Evolutionary conservation across 176 grass and related monocot species (phyloP), one percentile per base, ranked within the genome.

Genomic region (Ensete ventricosum): DNA sequence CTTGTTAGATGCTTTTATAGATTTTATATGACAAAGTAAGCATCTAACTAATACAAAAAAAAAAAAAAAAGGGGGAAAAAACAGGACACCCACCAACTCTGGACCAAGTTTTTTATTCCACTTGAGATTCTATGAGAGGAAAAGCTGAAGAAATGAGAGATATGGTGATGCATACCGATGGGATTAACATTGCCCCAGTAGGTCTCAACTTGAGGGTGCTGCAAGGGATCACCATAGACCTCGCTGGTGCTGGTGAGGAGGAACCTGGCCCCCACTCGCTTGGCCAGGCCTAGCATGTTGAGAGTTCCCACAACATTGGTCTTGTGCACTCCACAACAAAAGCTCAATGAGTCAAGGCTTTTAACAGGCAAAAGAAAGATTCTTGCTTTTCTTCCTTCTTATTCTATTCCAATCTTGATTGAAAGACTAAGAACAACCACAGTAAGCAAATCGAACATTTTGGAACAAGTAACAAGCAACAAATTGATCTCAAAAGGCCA

Each of bases 151-250:
- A 29, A 66, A 48, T 25, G 65, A 3, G 72, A 25, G 1, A n/a
- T 4, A 54, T 21, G n/a, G 65, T 62, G 16, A 49, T 66, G 11
- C 24, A 71, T 92, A 92, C 92, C 92, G 14, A 96, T 96, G 26
- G 92, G 92, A 77, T 96, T 96, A 69, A 96, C 92, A 64, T 96
- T 96, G 85, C 92, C 92, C 92, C 92, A 96, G 85, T 96, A 96
- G 53, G 92, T 96, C 85, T 96, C 89, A 53, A 96, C 92, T 73
- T 96, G 92, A 16, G 92, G 92, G 76, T 96, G 92, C 73, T 96
- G 89, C 29, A 96, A 85, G 19, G 92, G 92, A 78, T 96, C 92
- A 67, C 92, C 92, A 14, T 96, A 96, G 78, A 96, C 92, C 78
- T 96, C 92, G 22, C 89, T 92, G 83, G 92, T 96, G 81, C 92